Evolutionary conservation across 2,329 filamentous ascomycete genomes (phyloP).

Genomic region (Hypomyces rosellus): DNA sequence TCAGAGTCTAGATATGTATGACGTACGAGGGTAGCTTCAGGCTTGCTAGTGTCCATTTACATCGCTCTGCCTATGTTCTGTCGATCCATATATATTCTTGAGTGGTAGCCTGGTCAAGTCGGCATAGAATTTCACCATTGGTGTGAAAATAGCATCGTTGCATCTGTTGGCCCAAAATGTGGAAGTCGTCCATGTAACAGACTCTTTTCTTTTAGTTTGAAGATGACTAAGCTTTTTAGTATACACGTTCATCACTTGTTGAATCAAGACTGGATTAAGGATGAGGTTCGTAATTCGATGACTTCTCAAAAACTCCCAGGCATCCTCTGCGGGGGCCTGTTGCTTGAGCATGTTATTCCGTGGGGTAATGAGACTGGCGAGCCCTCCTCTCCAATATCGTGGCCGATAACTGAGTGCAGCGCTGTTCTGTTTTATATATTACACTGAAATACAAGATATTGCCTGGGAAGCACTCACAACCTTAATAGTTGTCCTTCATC

Average conservation of each 20-base stretch:
- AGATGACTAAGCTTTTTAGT: neutral
- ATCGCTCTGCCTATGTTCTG: neutral
- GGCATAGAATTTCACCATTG: constrained; percentile 7
- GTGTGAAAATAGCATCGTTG: neutral
- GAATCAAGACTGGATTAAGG: constrained; percentile 8
- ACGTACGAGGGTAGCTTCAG: too few species aligned
- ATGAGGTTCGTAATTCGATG: constrained; percentile 7
- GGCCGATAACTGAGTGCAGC: constrained; percentile 12
- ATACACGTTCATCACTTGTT: constrained; percentile 6
- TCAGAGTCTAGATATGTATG: too few species aligned
- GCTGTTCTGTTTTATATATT: neutral
- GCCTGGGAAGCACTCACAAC: constrained; percentile 46
- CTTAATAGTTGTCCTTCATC: too few species aligned
- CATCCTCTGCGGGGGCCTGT: neutral
- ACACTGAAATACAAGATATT: neutral
- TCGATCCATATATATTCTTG: constrained; percentile 7
- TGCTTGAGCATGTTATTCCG: constrained; percentile 8
- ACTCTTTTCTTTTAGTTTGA: neutral
- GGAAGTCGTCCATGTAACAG: constrained; percentile 3
- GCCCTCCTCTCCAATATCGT: constrained; percentile 13
- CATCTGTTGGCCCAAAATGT: neutral
- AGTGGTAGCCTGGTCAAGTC: constrained; percentile 4
- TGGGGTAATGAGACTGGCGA: neutral
- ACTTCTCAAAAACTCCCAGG: constrained; percentile 8
- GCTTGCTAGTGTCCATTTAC: too few species aligned